Base-by-base conservation (phyloP, 495 filamentous ascomycete genomes). In the Physcia stellaris region DNA sequence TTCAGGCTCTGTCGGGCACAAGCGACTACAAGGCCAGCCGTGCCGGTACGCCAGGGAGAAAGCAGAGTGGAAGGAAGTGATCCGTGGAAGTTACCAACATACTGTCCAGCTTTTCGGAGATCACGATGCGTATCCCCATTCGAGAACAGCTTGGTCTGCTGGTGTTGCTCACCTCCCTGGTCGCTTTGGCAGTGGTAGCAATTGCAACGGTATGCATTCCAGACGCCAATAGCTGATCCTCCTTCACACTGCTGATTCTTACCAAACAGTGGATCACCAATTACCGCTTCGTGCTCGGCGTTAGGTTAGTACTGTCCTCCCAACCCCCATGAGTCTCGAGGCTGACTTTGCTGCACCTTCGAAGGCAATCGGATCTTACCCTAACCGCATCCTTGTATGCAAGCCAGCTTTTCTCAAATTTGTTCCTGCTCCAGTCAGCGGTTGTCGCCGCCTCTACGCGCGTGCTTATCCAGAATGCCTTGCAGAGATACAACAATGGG, bases 331-430 rank as follows among this genome's bases (percentile, higher is more conserved):
- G 6, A 13, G 13, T 34, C 19, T 34, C 17, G n/a, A 15, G 10
- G 9, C 32, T 17, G 29, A 23, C 13, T 16, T 13, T 16, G 21
- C 41, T 53, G 18, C 44, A 36, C 19, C 18, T 5, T 22, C 17
- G 4, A 9, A 71, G 68, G 42, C 58, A 62, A 0, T 61, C 63
- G 31, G 67, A 72, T 24, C 71, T 93, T 22, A 59, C 78, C 20
- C 69, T 94, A 35, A 83, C 83, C 2, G 87, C 87, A 12, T 82
- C 78, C 10, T 71, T 94, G 52, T 94, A 93, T 56, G 77, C 86
- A 19, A 73, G 79, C 16, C 78, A 87, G 51, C 67, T 95, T 24
- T 59, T 76, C n/a, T 76, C 78, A 34, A 79, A 79, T 51, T 67
- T 92, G 19, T 63, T 79, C 24, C 66, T 88, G 28, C 71, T 87